Conservation (phyloP, 495 filamentous ascomycete species). For the Aspergillus bridgeri region DNA sequence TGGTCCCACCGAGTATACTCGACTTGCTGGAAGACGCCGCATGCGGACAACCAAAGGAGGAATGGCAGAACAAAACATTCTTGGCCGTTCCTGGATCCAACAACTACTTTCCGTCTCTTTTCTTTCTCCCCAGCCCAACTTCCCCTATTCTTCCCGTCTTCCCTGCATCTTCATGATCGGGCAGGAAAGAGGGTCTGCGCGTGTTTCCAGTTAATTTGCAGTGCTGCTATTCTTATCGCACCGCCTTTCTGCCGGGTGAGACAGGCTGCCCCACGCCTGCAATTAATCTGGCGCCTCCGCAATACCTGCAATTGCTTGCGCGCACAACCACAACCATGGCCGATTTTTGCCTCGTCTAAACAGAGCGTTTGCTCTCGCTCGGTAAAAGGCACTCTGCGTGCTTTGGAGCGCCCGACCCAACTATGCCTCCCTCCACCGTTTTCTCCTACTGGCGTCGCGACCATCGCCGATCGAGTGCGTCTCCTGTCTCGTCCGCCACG, state of each 20-base stretch:
- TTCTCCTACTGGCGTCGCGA: constrained; percentile 51
- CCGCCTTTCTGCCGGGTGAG: not conserved
- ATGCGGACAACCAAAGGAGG: not conserved
- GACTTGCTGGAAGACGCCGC: too few relatives aligned
- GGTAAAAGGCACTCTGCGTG: constrained; percentile 2
- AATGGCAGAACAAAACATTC: not conserved
- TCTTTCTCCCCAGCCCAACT: not conserved
- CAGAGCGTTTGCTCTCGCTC: not conserved
- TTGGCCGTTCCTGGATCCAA: not conserved
- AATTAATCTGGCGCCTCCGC: not conserved
- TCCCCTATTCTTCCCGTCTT: not conserved
- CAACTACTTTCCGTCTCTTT: not conserved
- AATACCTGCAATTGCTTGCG: constrained; percentile 1
- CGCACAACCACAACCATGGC: constrained; percentile 5
- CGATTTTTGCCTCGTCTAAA: constrained; percentile 11
- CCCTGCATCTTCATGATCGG: not conserved
- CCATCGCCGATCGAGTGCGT: constrained; percentile 40
- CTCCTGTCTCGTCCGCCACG: constrained; percentile 28
- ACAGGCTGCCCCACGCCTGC: constrained; percentile 10
- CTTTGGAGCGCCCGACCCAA: constrained; percentile 15
- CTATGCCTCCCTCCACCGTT: constrained; percentile 44
- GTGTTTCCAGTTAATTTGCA: not conserved
- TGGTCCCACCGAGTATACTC: too few relatives aligned
- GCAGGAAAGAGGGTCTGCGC: not conserved
- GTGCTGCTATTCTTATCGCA: not conserved